These are phyloP conservation scores for Pythium insidiosum DNA, from an alignment of 352 stramenopile species.

Conservation along the genomic window DNA sequence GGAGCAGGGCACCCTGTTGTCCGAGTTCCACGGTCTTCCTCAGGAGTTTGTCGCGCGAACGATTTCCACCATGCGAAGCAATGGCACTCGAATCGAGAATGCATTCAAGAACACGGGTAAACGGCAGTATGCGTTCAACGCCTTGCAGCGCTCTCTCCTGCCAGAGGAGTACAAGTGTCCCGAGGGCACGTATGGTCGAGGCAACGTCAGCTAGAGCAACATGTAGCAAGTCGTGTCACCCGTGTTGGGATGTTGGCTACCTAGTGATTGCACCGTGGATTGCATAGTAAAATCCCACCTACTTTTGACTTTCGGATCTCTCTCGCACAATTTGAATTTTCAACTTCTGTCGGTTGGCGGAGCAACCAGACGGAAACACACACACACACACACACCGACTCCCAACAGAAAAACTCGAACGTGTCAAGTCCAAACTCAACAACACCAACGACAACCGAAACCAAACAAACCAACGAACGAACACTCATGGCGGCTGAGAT, in stretches of 20 bases:
- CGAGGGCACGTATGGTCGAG: constrained; percentile 74
- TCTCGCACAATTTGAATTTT: constrained; percentile 14
- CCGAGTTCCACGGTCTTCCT: constrained; percentile 48
- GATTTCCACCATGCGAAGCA: constrained; percentile 70
- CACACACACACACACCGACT: too few relatives aligned
- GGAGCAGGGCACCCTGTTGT: constrained; percentile 77
- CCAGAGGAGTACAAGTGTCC: constrained; percentile 62
- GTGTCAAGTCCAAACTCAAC: too few relatives aligned
- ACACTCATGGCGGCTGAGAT: constrained; percentile 51
- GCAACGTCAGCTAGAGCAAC: constrained; percentile 51
- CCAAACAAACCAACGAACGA: neutral
- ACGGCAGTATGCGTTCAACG: constrained; percentile 70
- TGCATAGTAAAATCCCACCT: neutral
- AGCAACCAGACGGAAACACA: too few relatives aligned
- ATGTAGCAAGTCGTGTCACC: too few relatives aligned
- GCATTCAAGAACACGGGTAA: constrained; percentile 73
- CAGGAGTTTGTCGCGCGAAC: constrained; percentile 50
- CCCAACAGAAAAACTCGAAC: too few relatives aligned
- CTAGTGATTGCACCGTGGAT: too few relatives aligned
- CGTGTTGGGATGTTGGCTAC: too few relatives aligned
- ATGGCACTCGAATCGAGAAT: constrained; percentile 63
- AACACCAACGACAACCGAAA: neutral
- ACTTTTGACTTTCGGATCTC: neutral
- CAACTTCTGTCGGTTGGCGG: neutral
- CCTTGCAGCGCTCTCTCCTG: constrained; percentile 64